A percentile compares a stretch with the other conserved stretches of the same genome.
These are phyloP conservation scores for Neurospora sp. DNA, from an alignment of 2,329 filamentous ascomycete species.

Conservation along the genomic window DNA sequence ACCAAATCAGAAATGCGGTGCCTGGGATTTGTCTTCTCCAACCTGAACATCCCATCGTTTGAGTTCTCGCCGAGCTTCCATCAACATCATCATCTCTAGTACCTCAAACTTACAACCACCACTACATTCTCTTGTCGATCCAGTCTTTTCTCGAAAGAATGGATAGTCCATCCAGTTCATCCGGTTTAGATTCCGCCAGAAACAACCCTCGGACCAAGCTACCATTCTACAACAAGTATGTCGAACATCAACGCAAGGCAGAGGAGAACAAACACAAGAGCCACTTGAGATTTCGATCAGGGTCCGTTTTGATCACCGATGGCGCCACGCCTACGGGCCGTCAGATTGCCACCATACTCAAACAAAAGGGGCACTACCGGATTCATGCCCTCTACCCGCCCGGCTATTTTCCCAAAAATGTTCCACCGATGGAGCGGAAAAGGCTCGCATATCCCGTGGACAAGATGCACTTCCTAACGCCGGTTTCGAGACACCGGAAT, in stretches of 20 bases:
- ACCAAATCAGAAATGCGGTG: neutral
- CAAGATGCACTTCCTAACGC: neutral
- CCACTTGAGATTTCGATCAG: neutral
- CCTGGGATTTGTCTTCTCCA: neutral
- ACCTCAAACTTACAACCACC: neutral
- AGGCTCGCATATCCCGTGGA: neutral
- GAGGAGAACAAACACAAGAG: neutral
- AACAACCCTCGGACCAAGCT: neutral
- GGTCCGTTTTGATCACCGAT: conserved; percentile 1
- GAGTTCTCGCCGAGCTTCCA: neutral
- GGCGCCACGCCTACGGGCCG: neutral
- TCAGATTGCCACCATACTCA: conserved; percentile 1
- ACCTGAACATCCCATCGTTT: neutral
- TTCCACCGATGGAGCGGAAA: neutral
- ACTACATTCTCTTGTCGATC: neutral
- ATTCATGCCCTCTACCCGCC: conserved; percentile 1
- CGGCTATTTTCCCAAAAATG: neutral
- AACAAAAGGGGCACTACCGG: neutral
- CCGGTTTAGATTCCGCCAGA: neutral
- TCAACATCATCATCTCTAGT: neutral
- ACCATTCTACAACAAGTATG: neutral
- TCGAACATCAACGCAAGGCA: neutral
- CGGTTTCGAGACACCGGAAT: neutral
- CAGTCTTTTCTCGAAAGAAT: neutral
- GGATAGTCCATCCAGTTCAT: neutral